Evolutionary conservation across 2,329 filamentous ascomycete species (phyloP).

Genomic region (Arthrobotrys conoides): DNA sequence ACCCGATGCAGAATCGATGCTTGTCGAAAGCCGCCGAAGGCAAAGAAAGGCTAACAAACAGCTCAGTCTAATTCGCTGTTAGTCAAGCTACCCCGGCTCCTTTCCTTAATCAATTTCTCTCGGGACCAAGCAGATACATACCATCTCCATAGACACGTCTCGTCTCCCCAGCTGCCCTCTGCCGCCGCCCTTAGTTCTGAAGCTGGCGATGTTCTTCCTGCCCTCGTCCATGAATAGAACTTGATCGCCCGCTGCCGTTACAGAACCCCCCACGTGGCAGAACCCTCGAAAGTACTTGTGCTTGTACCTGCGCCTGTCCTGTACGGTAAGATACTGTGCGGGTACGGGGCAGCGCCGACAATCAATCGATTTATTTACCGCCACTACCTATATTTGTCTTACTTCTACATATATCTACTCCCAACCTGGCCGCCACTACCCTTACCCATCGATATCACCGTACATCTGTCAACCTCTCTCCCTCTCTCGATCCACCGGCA

Average conservation of each 20-base stretch:
- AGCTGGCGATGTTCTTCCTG: constrained; percentile 15
- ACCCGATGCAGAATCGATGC: background rate
- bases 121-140: background rate
- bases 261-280: constrained; percentile 1
- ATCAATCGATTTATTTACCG: constrained; percentile 6
- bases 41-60: constrained; percentile 30
- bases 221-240: background rate
- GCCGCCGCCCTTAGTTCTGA: constrained; percentile 1
- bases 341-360: background rate
- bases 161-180: constrained; percentile 2
- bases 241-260: constrained; percentile 15
- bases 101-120: constrained; percentile 6
- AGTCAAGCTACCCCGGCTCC: constrained; percentile 34
- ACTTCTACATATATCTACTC: no score
- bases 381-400: background rate
- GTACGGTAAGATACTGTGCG: background rate
- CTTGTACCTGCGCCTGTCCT: background rate
- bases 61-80: constrained; percentile 25
- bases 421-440: background rate
- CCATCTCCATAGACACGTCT: constrained; percentile 36
- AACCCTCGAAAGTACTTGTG: constrained; percentile 3
- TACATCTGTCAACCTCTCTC: background rate
- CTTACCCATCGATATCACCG: background rate
- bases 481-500: background rate
- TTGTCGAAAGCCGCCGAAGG: background rate